Evolutionary conservation across 176 grass and related monocot species (phyloP), one percentile per base, ranked within the genome.

Genomic region (Olyra latifolia): DNA sequence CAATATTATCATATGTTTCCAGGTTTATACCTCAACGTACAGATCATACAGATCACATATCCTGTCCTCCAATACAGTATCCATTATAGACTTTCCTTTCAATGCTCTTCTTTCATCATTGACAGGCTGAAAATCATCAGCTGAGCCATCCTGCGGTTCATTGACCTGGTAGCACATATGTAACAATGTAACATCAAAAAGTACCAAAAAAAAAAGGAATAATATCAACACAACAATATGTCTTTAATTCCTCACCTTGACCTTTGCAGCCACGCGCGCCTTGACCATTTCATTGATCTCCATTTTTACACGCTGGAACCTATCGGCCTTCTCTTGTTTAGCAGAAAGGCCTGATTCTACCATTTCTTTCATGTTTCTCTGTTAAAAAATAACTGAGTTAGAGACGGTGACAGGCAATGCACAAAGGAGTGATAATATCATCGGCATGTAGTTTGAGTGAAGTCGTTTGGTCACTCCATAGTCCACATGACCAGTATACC

Each of bases 281-380:
- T 85, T 96, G 46, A 99, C 71, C 93, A 99, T 96, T 80, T 96
- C 97, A 85, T 87, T 91, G 44, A 93, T 87, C 73, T 99, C 97
- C 45, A 69, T 84, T 88, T 99, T 99, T 59, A 93, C 74, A 88
- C 81, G 91, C 57, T 96, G 93, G 28, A 91, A 88, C 75, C 82
- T 96, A 75, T 88, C 93, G 30, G 91, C 91, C 63, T 95, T 99
- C 84, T 95, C 89, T 79, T 93, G 91, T 75, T 96, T 99, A 86
- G 97, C 93, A 52, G 81, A 99, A 47, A 91, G 76, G 80, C 97
- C 97, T 69, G 80, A 93, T 84, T 92, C 87, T 72, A 96, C 97
- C 97, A 99, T 91, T 83, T 96, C 97, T 80, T 87, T 99, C 88
- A 99, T 89, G 87, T 99, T 99, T 84, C 84, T 93, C 97, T 99